Evolutionary conservation across 2,329 filamentous ascomycete species (phyloP), one percentile per base, ranked within the genome.

Genomic region (Exophiala lecanii-corni): DNA sequence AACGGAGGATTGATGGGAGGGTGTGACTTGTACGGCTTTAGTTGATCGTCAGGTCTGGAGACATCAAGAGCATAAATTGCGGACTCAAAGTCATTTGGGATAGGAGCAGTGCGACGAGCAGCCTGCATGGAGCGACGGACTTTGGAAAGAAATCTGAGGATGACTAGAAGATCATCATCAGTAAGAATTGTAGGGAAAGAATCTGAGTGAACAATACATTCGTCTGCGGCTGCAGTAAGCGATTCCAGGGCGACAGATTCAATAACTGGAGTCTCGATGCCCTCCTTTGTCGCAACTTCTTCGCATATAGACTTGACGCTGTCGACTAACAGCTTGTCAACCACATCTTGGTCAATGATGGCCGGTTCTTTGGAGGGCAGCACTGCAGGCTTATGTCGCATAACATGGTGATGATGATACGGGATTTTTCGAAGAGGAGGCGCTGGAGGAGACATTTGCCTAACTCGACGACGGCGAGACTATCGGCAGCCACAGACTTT

Each of bases 91-190:
- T 83, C 79, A 49, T 73, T 68, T 1, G 78, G 72, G 16, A 78
- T 72, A 1, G 78, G 74, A 34, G 71, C 67, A 7, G 66, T 71
- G 38, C 79, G 73, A 36, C 79, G 72, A 38, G 69, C 69, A 33
- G 70, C 69, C 30, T 68, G 61, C 79, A 82, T 83, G 4, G 76
- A 79, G 35, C 70, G 68, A 30, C 72, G 72, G 23, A 79, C 71
- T 47, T 72, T 67, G 20, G 68, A 65, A 26, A 76, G 66, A 49
- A 82, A 72, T 41, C 68, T 67, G 33, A 72, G 67, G 59, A 81
- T 46, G 47, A 53, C 51, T 54, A 15, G 17, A 12, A 19, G 20
- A 55, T 47, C 44, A 53, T 55, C 50, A 58, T 50, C 58, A 21
- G 16, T 17, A 12, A 5, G 17, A 9, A 16, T 17, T 28, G 18